These are phyloP conservation scores for Saccharomyces pastorianus DNA, from an alignment of 1,139 yeast species.

Conservation along the genomic window DNA sequence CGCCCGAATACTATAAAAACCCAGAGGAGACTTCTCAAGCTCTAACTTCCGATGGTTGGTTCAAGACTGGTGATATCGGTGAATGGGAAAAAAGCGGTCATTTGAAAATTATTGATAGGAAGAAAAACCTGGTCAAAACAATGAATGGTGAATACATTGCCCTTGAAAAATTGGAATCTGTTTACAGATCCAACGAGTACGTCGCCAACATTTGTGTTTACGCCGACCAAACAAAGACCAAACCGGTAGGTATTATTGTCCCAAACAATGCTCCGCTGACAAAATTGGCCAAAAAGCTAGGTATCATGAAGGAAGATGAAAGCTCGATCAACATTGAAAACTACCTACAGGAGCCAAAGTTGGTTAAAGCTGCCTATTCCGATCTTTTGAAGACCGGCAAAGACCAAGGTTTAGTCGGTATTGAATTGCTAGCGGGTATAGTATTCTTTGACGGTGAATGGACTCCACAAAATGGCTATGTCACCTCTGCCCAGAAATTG, in stretches of 20 bases:
- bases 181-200: conserved; percentile 71
- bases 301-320: conserved; percentile 38
- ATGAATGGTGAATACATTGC: conserved; percentile 97
- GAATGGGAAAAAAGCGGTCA: conserved; percentile 83
- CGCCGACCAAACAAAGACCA: conserved; percentile 78
- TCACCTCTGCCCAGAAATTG: conserved; percentile 91
- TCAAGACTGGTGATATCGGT: conserved; percentile 94
- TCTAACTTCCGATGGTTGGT: conserved; percentile 74
- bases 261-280: conserved; percentile 67
- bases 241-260: conserved; percentile 85
- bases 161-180: conserved; percentile 78
- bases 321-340: conserved; percentile 41
- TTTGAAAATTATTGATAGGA: conserved; percentile 81
- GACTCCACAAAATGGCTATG: conserved; percentile 94
- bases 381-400: conserved; percentile 67
- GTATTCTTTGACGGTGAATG: conserved; percentile 84
- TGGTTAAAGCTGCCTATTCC: conserved; percentile 48
- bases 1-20: conserved; percentile 73
- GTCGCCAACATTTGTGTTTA: conserved; percentile 83
- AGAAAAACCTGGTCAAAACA: conserved; percentile 92
- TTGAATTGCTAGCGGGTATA: conserved; percentile 73
- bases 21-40: conserved; percentile 73
- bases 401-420: conserved; percentile 73
- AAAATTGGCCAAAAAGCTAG: conserved; percentile 48
- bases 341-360: conserved; percentile 49